These are phyloP conservation scores for Aspergillus arachidicola DNA, from an alignment of 2,329 filamentous ascomycete genomes.

Conservation along the genomic window DNA sequence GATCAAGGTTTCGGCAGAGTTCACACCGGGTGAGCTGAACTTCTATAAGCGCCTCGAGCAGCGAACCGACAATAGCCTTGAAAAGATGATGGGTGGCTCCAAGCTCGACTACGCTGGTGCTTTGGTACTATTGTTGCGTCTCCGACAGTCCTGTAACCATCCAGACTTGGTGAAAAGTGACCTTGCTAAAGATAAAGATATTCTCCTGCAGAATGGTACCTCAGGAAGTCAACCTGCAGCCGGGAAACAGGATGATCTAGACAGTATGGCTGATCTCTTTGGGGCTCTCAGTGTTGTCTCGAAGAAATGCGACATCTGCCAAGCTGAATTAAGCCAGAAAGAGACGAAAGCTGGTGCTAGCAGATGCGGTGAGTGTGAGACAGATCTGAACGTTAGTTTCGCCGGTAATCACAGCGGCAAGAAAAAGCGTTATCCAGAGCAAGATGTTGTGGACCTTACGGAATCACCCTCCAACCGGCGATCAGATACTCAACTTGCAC, in stretches of 20 bases:
- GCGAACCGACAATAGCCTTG: slow-evolving; percentile 81
- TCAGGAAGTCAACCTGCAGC: slow-evolving; percentile 52
- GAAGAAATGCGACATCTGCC: slow-evolving; percentile 83
- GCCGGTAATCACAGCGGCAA: slow-evolving; percentile 38
- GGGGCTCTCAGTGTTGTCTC: slow-evolving; percentile 77
- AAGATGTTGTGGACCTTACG: slow-evolving; percentile 37
- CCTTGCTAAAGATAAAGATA: slow-evolving; percentile 84
- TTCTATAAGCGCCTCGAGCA: slow-evolving; percentile 86
- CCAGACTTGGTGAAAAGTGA: slow-evolving; percentile 84
- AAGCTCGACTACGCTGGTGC: slow-evolving; percentile 91
- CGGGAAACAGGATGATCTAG: slow-evolving; percentile 66
- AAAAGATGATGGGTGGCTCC: slow-evolving; percentile 80
- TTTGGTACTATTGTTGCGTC: slow-evolving; percentile 83
- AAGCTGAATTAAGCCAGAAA: slow-evolving; percentile 63
- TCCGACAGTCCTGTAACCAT: slow-evolving; percentile 94
- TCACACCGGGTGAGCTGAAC: slow-evolving; percentile 75
- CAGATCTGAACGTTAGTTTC: slow-evolving; percentile 68
- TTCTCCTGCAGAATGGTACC: slow-evolving; percentile 66
- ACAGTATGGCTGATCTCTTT: slow-evolving; percentile 83
- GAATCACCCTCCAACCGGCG: slow-evolving; percentile 26
- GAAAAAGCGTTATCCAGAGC: slow-evolving; percentile 48
- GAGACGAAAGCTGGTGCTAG: slow-evolving; percentile 57
- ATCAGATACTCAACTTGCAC: slow-evolving; percentile 25
- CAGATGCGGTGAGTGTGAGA: slow-evolving; percentile 73
- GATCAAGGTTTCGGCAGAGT: slow-evolving; percentile 74